These are phyloP conservation scores for Fusarium chlamydosporum DNA, from an alignment of 2,329 filamentous ascomycete species.

Conservation along the genomic window DNA sequence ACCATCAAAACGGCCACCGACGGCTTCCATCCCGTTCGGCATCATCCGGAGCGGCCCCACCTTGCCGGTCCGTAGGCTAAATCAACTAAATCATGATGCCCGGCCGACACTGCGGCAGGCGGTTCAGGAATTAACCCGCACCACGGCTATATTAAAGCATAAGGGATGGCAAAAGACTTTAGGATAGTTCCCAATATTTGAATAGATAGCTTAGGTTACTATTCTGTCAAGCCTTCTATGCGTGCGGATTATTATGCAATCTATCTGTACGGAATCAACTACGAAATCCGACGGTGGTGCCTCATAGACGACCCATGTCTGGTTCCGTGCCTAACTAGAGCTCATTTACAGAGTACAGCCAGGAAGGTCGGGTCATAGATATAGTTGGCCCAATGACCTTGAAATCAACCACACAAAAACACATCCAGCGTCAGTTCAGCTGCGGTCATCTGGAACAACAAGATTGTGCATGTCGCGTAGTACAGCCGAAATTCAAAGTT, in stretches of 20 bases:
- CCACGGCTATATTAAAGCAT: too few relatives aligned
- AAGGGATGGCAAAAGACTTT: too few relatives aligned
- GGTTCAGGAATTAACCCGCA: too few relatives aligned
- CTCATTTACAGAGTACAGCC: not conserved
- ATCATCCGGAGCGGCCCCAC: conserved; percentile 40
- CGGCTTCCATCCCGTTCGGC: conserved; percentile 11
- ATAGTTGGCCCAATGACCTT: not conserved
- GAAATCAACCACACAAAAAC: not conserved
- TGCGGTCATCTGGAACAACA: not conserved
- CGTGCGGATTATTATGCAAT: too few relatives aligned
- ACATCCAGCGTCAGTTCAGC: not conserved
- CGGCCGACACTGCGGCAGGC: conserved; percentile 1
- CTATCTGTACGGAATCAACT: not conserved
- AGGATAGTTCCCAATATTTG: too few relatives aligned
- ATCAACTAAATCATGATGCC: conserved; percentile 9
- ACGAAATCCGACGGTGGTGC: not conserved
- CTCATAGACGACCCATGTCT: not conserved
- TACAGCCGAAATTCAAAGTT: not conserved
- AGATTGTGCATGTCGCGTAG: not conserved
- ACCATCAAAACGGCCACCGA: conserved; percentile 1
- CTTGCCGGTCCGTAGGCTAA: conserved; percentile 18
- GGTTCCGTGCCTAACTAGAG: not conserved
- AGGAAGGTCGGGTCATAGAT: not conserved
- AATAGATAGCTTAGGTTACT: too few relatives aligned
- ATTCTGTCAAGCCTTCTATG: too few relatives aligned